Evolutionary conservation across 768 basidiomycete genomes (phyloP), one percentile per base, ranked within the genome.

Genomic region (Suillus fuscotomentosus): DNA sequence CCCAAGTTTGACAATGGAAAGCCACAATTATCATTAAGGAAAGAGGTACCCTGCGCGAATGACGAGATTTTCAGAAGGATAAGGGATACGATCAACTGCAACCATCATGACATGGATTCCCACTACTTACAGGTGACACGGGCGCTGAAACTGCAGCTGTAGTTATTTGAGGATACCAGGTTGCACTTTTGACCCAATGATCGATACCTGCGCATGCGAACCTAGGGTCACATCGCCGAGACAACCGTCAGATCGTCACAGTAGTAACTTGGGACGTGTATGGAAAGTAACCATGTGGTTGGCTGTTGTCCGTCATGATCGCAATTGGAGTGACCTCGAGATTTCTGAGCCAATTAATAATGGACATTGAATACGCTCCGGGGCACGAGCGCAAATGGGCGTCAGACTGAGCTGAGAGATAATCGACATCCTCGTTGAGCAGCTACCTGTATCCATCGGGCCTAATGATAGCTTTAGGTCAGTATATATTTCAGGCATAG

Each of bases 1-100:
- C 51, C 27, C 9, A 53, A 53, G 51, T 31, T 41, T 15, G 56
- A 41, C 56, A 39, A 57, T 20, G 56, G 56, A 24, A 57, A 57
- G 39, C 22, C 56, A 13, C 13, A 13, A 3, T 6, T 57, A 9
- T 57, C 39, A 57, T 27, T 41, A 57, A 41, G 56, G 56, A 39
- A 39, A 5, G 14, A 24, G 39, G 24, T 57, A 20, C 51, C 54
- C 85, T 86, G 84, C 76, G 77, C 42, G 80, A 24, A 41, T 57
- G 24, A 24, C 39, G 56, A 57, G 24, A 57, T 57, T 27, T 41
- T 15, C 36, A 57, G 41, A 41, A 57, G 39, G 5, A 41, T 17
- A 24, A 38, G 39, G 38, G 63, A 55, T 70, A n/a, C 57, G 54
- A 66, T 70, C 63, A 67, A 48, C 3, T 45, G 65, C 61, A 64